Conservation (phyloP, 2,329 filamentous ascomycete species). For the Diaporthe batatas region DNA sequence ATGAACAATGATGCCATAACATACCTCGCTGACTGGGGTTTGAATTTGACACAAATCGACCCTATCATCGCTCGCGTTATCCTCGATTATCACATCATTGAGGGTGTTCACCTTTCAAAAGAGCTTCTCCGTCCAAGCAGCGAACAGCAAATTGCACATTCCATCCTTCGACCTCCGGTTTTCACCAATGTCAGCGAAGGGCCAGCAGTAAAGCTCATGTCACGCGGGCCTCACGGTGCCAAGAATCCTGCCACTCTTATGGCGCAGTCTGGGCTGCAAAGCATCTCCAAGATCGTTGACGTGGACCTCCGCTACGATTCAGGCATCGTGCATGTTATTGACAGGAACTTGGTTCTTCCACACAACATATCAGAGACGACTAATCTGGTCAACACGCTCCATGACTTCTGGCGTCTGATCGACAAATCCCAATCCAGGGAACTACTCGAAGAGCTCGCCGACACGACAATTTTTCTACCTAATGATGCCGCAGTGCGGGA, state of each 20-base stretch:
- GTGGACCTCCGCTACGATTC: neutral
- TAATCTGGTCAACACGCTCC: slow-evolving; percentile 2
- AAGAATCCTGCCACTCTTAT: neutral
- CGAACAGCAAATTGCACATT: neutral
- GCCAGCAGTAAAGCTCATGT: neutral
- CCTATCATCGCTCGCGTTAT: neutral
- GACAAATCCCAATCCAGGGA: neutral
- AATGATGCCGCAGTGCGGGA: neutral
- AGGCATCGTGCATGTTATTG: slow-evolving; percentile 6
- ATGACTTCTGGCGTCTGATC: slow-evolving; percentile 3
- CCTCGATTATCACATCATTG: neutral
- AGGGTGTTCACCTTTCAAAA: slow-evolving; percentile 5
- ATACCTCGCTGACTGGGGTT: slow-evolving; percentile 13
- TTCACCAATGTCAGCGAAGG: slow-evolving; percentile 7
- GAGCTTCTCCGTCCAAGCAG: neutral
- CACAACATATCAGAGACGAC: slow-evolving; percentile 17
- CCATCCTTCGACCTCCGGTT: slow-evolving; percentile 1
- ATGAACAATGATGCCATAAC: neutral
- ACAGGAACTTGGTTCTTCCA: slow-evolving; percentile 11
- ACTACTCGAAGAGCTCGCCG: slow-evolving; percentile 10
- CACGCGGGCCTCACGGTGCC: neutral
- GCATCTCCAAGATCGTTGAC: neutral
- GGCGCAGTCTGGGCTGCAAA: neutral
- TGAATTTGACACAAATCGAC: slow-evolving; percentile 7
- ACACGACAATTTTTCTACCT: neutral